phyloP scores from a whole-genome alignment of 345 rosid species.

The Melastoma malabathricum region DNA sequence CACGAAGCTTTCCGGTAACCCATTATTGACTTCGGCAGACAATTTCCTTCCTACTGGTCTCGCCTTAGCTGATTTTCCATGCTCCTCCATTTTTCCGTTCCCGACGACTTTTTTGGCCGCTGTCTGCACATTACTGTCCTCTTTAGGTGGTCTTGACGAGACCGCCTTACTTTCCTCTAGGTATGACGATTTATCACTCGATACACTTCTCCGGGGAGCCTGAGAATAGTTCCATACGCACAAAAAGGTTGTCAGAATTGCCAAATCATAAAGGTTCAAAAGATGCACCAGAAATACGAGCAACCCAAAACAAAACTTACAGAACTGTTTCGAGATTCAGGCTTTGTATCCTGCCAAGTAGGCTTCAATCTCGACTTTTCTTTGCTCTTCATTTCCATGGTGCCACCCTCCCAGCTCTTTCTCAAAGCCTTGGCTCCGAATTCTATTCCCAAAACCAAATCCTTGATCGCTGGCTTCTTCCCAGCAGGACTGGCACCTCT shows the following conservation, averaged over 20 bases:
- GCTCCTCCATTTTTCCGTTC: slow-evolving; percentile 38
- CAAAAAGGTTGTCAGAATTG: neutral
- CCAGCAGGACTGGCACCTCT: slow-evolving; percentile 28
- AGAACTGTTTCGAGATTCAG: slow-evolving; percentile 40
- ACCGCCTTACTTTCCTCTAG: slow-evolving; percentile 45
- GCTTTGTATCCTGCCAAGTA: slow-evolving; percentile 31
- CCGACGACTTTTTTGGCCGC: slow-evolving; percentile 36
- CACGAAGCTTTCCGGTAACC: slow-evolving; percentile 59
- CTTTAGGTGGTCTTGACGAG: slow-evolving; percentile 39
- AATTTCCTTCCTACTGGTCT: slow-evolving; percentile 42
- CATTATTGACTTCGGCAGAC: slow-evolving; percentile 28
- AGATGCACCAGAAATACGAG: too few relatives aligned
- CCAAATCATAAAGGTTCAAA: neutral
- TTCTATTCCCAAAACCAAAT: slow-evolving; percentile 61
- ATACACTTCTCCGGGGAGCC: slow-evolving; percentile 64
- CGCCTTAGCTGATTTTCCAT: slow-evolving; percentile 34
- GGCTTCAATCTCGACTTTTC: slow-evolving; percentile 32
- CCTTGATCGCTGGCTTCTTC: slow-evolving; percentile 43
- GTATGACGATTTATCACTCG: slow-evolving; percentile 40
- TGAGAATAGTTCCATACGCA: slow-evolving; percentile 13
- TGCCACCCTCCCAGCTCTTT: slow-evolving; percentile 95
- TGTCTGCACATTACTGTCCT: slow-evolving; percentile 34
- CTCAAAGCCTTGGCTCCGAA: slow-evolving; percentile 84
- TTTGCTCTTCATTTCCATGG: slow-evolving; percentile 43
- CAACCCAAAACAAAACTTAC: slow-evolving; percentile 29